Evolutionary conservation across 805 yeast genomes (phyloP).

Genomic region (Sugiyamaella floridensis): DNA sequence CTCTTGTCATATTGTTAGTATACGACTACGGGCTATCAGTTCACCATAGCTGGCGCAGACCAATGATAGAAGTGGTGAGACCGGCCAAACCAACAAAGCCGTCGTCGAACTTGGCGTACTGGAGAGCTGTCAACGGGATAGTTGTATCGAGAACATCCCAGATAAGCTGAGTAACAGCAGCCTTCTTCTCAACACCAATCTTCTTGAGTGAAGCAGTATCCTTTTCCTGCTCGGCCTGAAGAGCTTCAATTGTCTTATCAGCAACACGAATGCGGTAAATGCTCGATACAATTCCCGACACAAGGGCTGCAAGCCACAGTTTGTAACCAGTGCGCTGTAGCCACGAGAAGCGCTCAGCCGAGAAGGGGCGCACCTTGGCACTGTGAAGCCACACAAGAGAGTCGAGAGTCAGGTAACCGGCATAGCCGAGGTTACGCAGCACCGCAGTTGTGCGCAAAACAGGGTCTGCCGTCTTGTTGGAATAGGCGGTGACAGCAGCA

Average conservation of each 20-base stretch:
- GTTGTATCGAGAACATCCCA: conserved; percentile 73
- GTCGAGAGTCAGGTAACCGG: conserved; percentile 32
- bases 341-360: conserved; percentile 14
- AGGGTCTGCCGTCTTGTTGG: conserved; percentile 63
- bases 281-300: conserved; percentile 56
- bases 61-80: conserved; percentile 69
- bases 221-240: conserved; percentile 35
- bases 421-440: conserved; percentile 30
- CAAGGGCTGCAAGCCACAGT: conserved; percentile 72
- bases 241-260: conserved; percentile 31
- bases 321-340: conserved; percentile 49
- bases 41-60: conserved; percentile 65
- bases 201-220: conserved; percentile 34
- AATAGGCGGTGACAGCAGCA: conserved; percentile 59
- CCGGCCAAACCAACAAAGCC: conserved; percentile 83
- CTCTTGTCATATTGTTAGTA: too few relatives aligned
- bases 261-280: conserved; percentile 38
- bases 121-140: conserved; percentile 66
- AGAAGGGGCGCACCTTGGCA: conserved; percentile 31
- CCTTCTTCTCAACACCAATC: conserved; percentile 39
- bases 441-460: conserved; percentile 40
- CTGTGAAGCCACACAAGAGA: conserved; percentile 27
- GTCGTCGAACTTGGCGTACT: conserved; percentile 56
- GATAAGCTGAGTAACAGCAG: conserved; percentile 54
- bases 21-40: background rate